Evolutionary conservation across 805 yeast species (phyloP).

Genomic region (Torulaspora indica): DNA sequence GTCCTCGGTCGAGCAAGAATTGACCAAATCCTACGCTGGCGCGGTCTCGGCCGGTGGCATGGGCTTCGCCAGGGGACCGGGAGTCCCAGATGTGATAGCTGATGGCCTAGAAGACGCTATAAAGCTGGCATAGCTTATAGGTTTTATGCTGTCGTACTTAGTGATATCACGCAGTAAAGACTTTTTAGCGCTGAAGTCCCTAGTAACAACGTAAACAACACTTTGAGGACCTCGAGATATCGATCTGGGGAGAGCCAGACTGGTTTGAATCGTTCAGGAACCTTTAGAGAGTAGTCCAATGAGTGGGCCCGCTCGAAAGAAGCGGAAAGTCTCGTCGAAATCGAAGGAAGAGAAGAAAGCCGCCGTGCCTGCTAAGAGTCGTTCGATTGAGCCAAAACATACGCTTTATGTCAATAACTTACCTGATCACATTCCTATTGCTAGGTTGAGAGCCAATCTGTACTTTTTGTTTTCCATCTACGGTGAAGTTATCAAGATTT

Average conservation of each 20-base stretch:
- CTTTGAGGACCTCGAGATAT: not conserved
- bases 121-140: conserved; percentile 11
- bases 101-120: conserved; percentile 57
- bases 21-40: conserved; percentile 38
- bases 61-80: conserved; percentile 73
- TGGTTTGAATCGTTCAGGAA: not conserved
- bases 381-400: conserved; percentile 30
- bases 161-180: not conserved
- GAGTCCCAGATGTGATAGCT: conserved; percentile 81
- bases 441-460: conserved; percentile 47
- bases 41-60: conserved; percentile 68
- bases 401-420: conserved; percentile 59
- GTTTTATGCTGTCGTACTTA: conserved; percentile 2
- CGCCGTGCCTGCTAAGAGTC: not conserved
- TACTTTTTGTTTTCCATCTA: conserved; percentile 56
- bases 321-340: conserved; percentile 8
- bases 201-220: not conserved
- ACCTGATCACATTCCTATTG: conserved; percentile 49
- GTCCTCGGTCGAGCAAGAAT: conserved; percentile 33
- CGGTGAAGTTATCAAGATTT: conserved; percentile 59
- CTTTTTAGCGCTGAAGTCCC: conserved; percentile 5
- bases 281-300: not conserved
- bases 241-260: not conserved
- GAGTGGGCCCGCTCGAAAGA: conserved; percentile 16
- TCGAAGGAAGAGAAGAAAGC: not conserved